phyloP scores from a whole-genome alignment of 1,284 basidiomycete genomes.

The Agaricales sp. region DNA sequence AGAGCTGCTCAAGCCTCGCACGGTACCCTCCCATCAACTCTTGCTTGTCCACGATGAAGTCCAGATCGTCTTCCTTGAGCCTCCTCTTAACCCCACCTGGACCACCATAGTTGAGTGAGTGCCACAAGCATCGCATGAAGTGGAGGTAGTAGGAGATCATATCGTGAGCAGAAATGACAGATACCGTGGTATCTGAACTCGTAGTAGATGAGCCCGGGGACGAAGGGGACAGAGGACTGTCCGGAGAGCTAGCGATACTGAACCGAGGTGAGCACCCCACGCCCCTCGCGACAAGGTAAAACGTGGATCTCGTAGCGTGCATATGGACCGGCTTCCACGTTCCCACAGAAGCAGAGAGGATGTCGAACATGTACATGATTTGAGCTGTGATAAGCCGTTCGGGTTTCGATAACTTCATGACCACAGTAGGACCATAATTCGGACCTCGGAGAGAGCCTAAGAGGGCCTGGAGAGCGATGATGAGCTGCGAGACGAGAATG shows the following conservation, averaged over 20 bases:
- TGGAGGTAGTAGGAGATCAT: not conserved
- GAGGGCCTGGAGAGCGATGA: slow-evolving; percentile 20
- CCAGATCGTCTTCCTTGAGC: not conserved
- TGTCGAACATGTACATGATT: slow-evolving; percentile 21
- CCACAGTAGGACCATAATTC: slow-evolving; percentile 17
- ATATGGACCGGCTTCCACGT: slow-evolving; percentile 22
- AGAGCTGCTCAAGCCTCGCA: not conserved
- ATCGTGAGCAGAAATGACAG: not conserved
- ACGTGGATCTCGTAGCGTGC: slow-evolving; percentile 18
- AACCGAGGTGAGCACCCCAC: slow-evolving; percentile 11
- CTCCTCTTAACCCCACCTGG: not conserved
- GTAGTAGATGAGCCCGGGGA: not conserved
- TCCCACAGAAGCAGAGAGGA: slow-evolving; percentile 16
- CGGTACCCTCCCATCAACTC: not conserved
- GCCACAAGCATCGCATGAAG: not conserved
- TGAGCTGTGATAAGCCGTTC: slow-evolving; percentile 19
- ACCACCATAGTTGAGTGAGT: not conserved
- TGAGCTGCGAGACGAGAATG: slow-evolving; percentile 21
- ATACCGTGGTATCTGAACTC: not conserved
- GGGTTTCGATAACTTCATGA: slow-evolving; percentile 22
- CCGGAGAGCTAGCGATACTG: not conserved
- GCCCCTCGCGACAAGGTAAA: slow-evolving; percentile 19
- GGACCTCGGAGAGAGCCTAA: not conserved
- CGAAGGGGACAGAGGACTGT: not conserved
- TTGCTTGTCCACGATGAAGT: not conserved